Evolutionary conservation across 768 basidiomycete species (phyloP).

Genomic region (Ramaria rubella): DNA sequence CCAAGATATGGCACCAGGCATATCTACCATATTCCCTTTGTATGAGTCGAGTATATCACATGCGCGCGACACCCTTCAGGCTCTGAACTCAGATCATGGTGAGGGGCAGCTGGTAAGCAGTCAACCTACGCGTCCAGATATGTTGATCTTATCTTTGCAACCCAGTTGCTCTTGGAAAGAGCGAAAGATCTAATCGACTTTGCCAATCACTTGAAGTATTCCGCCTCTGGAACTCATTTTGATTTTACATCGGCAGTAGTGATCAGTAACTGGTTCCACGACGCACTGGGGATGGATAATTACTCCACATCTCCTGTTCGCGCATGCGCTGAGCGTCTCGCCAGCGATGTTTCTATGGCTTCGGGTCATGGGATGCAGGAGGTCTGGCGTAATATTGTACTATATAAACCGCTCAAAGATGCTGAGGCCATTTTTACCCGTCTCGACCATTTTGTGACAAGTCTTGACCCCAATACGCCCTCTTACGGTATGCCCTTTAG

Average conservation of each 20-base stretch:
- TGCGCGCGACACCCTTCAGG: neutral
- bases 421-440: slow-evolving; percentile 5
- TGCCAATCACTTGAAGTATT: slow-evolving; percentile 38
- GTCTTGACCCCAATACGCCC: neutral
- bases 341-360: slow-evolving; percentile 46
- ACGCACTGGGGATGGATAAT: slow-evolving; percentile 27
- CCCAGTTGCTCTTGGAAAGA: neutral
- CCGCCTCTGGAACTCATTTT: slow-evolving; percentile 33
- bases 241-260: slow-evolving; percentile 66
- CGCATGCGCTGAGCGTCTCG: slow-evolving; percentile 33
- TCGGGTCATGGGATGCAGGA: slow-evolving; percentile 67
- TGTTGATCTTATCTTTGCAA: neutral
- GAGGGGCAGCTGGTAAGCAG: neutral
- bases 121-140: neutral
- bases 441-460: neutral
- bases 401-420: slow-evolving; percentile 7
- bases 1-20: neutral
- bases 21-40: neutral
- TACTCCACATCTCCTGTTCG: slow-evolving; percentile 34
- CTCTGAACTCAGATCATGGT: neutral
- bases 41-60: neutral
- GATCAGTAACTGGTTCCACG: slow-evolving; percentile 46
- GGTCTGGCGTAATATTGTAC: slow-evolving; percentile 56
- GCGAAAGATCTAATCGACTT: slow-evolving; percentile 28
- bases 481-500: neutral